phyloP scores from a whole-genome alignment of 148 eudicot species.

The Camellia granthamiana region DNA sequence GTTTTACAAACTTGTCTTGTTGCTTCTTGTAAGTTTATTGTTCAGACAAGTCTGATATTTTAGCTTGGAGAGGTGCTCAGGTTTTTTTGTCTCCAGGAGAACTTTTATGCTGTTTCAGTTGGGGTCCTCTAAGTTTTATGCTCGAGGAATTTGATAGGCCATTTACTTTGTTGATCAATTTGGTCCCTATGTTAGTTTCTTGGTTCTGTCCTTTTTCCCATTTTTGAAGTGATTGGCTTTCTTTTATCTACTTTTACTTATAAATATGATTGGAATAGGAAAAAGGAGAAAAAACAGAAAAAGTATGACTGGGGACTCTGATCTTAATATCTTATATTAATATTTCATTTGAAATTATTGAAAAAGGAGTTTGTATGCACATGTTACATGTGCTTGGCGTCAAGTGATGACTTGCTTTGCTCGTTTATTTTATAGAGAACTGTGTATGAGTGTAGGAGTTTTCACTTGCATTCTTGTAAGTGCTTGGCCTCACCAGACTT shows the following conservation, averaged over 20 bases:
- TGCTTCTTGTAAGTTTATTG: not conserved
- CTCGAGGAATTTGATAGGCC: not conserved
- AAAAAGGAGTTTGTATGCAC: not conserved
- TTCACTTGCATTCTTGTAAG: not conserved
- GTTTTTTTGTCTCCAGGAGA: not conserved
- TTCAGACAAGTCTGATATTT: not conserved
- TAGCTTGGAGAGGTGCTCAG: not conserved
- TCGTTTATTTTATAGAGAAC: not conserved
- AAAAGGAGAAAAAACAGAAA: not conserved
- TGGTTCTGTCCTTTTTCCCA: not conserved
- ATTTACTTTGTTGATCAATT: not conserved
- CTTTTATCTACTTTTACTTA: not conserved
- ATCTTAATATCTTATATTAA: not conserved
- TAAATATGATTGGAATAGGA: not conserved
- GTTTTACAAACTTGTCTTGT: not conserved
- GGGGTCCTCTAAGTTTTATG: not conserved
- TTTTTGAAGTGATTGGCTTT: not conserved
- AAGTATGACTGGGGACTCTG: not conserved
- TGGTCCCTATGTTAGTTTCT: not conserved
- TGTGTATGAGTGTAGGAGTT: not conserved
- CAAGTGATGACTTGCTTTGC: not conserved
- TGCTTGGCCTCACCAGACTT: not conserved
- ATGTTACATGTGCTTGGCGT: not conserved
- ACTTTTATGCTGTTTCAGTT: not conserved
- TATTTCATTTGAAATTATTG: not conserved